Base-by-base conservation (phyloP, 257 asterid species). In the Solanum virginianum region DNA sequence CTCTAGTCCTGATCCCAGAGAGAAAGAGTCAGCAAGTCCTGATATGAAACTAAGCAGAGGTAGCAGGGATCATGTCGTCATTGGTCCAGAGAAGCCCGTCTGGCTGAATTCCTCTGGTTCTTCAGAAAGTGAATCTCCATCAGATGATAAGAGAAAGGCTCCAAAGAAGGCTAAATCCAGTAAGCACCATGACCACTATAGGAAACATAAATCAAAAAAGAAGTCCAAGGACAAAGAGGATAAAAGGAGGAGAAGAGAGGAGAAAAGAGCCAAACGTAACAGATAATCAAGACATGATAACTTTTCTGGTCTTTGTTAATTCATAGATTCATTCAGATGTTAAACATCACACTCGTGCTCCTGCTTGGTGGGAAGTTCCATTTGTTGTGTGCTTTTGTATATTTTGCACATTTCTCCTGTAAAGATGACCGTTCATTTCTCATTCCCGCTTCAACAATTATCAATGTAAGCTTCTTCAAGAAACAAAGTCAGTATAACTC, bases 21-120 rank as follows among this genome's bases (percentile, higher is more conserved):
- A 82, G 66, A 87, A 77, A 43, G 62, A 80, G 36, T 55, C 81
- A 29, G 86, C 75, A n/a, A 81, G 83, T 47, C 70, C 83, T 11
- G 90, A 85, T 62, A 86, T 83, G 81, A 90, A 85, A 83, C 83
- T 22, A n/a, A 84, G 85, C 29, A 90, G 85, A 88, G 85, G 41
- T 47, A 41, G 10, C 8, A 82, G 45, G 62, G 83, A 87, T 66
- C 91, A 89, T 22, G 87, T 77, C 29, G 75, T 87, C 68, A 87
- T 91, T 85, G 97, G 98, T 81, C 98, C 98, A 20, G 89, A 87
- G 87, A 95, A 88, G 85, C 97, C 98, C 55, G 55, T 85, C 79
- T 88, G 90, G 10, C 81, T 88, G 79, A 85, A 41, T 36, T 55
- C 81, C 18, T 57, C 80, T 29, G 92, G 87, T 74, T 91, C 92